Base-by-base conservation (phyloP, 768 basidiomycete genomes). In the Hygrophorus pudorinus region DNA sequence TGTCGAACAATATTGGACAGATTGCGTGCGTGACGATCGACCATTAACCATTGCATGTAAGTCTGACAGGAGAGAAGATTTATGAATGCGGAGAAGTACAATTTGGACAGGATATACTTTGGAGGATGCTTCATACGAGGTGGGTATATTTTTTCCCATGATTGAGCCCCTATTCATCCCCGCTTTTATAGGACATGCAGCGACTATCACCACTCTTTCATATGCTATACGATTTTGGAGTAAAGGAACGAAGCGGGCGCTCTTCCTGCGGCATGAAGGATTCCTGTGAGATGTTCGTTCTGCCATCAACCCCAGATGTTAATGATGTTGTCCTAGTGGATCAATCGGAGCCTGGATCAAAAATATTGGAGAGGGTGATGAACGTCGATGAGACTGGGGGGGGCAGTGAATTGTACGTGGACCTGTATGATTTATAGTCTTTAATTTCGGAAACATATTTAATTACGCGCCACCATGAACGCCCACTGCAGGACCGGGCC, bases 221-320 rank as follows among this genome's bases (percentile, higher is more conserved):
- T 99, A 99, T 65, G 96, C 96, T 16, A 98, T 99, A 63, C 81
- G 96, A 13, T 99, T 98, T 68, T 99, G 96, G 96, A 93, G 90
- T 56, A 94, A 93, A 60, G 96, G 96, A 0, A 93, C 82, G 27
- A 98, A 97, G 64, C 79, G 90, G 32, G 96, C 96, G 33, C 70
- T 97, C 52, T 99, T 99, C 71, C 71, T 99, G 50, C 79, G 96
- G 48, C 96, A 99, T 55, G 96, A 99, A 67, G 96, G 94, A 2
- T 98, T 97, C 71, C 65, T 97, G 87, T 93, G 63, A 67, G 87
- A 79, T 35, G 20, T 40, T 42, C 35, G 32, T 48, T 5, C 41
- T 45, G 36, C 41, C 31, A 32, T 5, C n/a, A 36, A 45, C 42
- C 33, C 45, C 48, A 20, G 46, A 44, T 41, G 17, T 28, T 41